Base-by-base conservation (phyloP, 352 stramenopile genomes). In the Phytophthora uliginosa region DNA sequence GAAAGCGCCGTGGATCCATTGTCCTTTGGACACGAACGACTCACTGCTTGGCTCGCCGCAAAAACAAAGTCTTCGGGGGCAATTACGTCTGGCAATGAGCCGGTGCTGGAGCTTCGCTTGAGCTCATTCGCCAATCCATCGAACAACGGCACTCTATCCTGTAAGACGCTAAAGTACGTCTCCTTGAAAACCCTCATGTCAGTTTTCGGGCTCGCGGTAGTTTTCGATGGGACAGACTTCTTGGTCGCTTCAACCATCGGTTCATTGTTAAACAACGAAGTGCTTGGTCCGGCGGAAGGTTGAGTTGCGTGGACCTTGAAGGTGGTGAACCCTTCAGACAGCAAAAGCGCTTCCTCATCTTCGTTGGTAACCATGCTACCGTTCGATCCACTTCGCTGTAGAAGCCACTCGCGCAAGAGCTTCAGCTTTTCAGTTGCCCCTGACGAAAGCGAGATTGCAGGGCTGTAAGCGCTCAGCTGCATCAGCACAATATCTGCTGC, bases 261-360 rank as follows among this genome's bases (percentile, higher is more conserved):
- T 54, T 82, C 72, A 18, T 68, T 52, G 68, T 69, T 78, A 63
- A 79, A 73, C 7, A 53, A 26, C 22, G 18, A 36, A n/a, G n/a
- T 63, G 38, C 2, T 55, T 24, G 26, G 22, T 34, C 52, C 53
- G 7, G 42, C 20, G 62, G 22, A 59, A 53, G 48, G 18, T 22
- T 42, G 26, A 33, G 26, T 31, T 18, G n/a, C 53, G 13, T 78
- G 36, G 24, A 74, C 79, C 42, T 64, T 65, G 8, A 79, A 75
- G 6, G 73, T 57, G 13, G 75, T 64, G 40, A 89, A 89, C 15
- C 77, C 78, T 73, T 79, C 71, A 5, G 79, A 83, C 5, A 89
- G 58, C 58, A 87, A 38, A 34, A 78, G 59, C 17, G 78, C 76
- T 61, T 85, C 79, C 54, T 84, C 69, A 36, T 82, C 66, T 67